A percentile compares a stretch with the other conserved stretches of the same genome.
Conservation (phyloP, 495 filamentous ascomycete species). For the Schizothecium vesticola region DNA sequence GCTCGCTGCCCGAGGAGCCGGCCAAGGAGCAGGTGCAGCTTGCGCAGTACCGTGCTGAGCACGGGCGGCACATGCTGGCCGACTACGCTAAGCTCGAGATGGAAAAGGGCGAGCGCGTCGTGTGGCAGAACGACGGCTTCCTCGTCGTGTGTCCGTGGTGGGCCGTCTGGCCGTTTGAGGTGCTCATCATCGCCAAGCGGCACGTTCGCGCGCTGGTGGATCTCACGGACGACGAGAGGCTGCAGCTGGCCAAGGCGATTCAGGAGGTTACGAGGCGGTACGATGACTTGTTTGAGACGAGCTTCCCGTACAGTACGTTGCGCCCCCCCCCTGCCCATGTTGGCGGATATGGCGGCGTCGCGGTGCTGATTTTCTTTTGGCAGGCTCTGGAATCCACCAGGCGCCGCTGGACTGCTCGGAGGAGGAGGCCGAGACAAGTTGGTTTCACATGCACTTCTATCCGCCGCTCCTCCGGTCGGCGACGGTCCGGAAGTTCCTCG, state of each 20-base stretch:
- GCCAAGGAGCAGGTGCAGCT: constrained; percentile 70
- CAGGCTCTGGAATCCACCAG: constrained; percentile 82
- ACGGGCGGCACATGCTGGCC: constrained; percentile 70
- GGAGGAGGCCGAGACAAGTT: constrained; percentile 78
- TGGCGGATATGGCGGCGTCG: neutral
- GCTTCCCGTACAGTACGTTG: constrained; percentile 79
- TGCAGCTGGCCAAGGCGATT: constrained; percentile 72
- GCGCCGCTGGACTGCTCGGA: constrained; percentile 80
- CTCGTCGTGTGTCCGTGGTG: constrained; percentile 91
- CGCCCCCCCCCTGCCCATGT: too few relatives aligned
- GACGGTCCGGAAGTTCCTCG: constrained; percentile 90
- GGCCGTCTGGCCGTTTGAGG: constrained; percentile 96
- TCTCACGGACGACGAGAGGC: constrained; percentile 60
- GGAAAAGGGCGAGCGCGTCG: constrained; percentile 74
- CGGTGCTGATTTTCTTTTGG: constrained; percentile 6
- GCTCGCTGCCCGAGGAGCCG: constrained; percentile 81
- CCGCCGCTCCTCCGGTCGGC: constrained; percentile 88
- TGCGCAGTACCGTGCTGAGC: constrained; percentile 64
- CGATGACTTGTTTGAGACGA: constrained; percentile 95
- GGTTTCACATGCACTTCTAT: constrained; percentile 97
- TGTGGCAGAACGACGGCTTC: constrained; percentile 80
- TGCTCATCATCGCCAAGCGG: constrained; percentile 77
- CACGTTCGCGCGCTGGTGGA: constrained; percentile 81
- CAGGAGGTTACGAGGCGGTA: constrained; percentile 84
- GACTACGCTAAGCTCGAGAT: constrained; percentile 85